Evolutionary conservation across 805 yeast species (phyloP).

Genomic region (Metschnikowia bowlesiae): DNA sequence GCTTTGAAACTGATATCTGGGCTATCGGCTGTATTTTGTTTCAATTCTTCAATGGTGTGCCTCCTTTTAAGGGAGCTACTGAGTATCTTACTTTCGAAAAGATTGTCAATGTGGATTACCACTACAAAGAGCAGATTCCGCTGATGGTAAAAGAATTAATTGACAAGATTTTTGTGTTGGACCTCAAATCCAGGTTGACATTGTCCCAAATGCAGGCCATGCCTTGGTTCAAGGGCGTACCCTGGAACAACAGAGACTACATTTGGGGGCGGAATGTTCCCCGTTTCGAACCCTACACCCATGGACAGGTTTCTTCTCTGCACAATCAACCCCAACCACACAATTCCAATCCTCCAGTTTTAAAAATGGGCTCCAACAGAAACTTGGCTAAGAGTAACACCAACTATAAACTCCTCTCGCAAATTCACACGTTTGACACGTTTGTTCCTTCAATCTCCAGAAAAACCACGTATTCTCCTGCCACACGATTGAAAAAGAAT

Average conservation of each 20-base stretch:
- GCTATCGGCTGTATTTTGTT: slow-evolving; percentile 86
- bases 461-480: slow-evolving; percentile 30
- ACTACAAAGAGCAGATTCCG: slow-evolving; percentile 37
- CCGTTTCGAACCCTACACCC: slow-evolving; percentile 22
- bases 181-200: slow-evolving; percentile 29
- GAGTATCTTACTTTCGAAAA: slow-evolving; percentile 86
- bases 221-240: slow-evolving; percentile 36
- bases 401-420: slow-evolving; percentile 37
- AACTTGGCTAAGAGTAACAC: slow-evolving; percentile 34
- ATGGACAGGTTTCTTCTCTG: neutral
- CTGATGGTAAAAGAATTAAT: slow-evolving; percentile 26
- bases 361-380: slow-evolving; percentile 35
- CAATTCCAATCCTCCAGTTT: slow-evolving; percentile 16
- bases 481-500: slow-evolving; percentile 29
- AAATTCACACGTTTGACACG: slow-evolving; percentile 31
- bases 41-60: slow-evolving; percentile 77
- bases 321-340: slow-evolving; percentile 2
- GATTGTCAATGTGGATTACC: slow-evolving; percentile 72
- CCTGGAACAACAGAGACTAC: slow-evolving; percentile 37
- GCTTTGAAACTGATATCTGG: slow-evolving; percentile 87
- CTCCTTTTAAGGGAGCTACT: slow-evolving; percentile 85
- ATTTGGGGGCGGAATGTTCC: slow-evolving; percentile 34
- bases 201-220: slow-evolving; percentile 30
- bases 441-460: slow-evolving; percentile 30
- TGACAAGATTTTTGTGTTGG: slow-evolving; percentile 30